These are phyloP conservation scores for Debaryomycetaceae sp. DNA, from an alignment of 1,139 yeast species.

Conservation along the genomic window DNA sequence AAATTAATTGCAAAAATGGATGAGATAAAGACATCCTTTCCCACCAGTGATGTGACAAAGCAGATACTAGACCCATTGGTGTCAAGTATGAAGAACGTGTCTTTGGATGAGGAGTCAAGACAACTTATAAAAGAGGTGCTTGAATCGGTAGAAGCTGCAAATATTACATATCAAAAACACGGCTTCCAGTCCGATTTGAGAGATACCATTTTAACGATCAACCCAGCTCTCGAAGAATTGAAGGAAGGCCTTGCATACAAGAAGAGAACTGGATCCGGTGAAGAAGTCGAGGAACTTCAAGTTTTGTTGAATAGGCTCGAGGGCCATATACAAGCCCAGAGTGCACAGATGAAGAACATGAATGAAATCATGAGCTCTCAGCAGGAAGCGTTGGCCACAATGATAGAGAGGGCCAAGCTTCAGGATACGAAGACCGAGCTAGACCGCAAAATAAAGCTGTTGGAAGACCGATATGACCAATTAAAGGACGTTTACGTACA, in stretches of 20 bases:
- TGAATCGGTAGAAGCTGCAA: slow-evolving; percentile 4
- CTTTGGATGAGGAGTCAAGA: slow-evolving; percentile 18
- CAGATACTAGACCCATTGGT: neutral
- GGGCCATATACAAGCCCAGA: neutral
- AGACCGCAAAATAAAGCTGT: slow-evolving; percentile 10
- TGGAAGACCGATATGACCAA: slow-evolving; percentile 19
- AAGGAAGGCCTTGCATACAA: neutral
- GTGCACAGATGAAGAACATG: neutral
- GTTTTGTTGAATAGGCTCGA: neutral
- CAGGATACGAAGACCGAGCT: slow-evolving; percentile 8
- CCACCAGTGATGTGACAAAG: neutral
- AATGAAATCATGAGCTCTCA: neutral
- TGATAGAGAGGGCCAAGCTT: slow-evolving; percentile 1
- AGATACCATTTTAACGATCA: neutral
- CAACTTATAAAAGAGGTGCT: slow-evolving; percentile 18
- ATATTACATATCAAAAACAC: slow-evolving; percentile 3
- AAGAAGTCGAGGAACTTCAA: neutral
- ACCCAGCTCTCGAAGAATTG: neutral
- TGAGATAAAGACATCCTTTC: neutral
- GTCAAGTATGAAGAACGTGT: slow-evolving; percentile 6
- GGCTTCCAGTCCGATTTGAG: neutral
- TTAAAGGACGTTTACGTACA: slow-evolving; percentile 21
- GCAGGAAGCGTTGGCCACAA: neutral
- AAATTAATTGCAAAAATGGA: neutral
- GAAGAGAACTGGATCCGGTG: neutral